Percentiles rank a stretch among this genome's conserved stretches.
Conservation (phyloP, 768 basidiomycete species). For the Pleurotus citrinopileatus region DNA sequence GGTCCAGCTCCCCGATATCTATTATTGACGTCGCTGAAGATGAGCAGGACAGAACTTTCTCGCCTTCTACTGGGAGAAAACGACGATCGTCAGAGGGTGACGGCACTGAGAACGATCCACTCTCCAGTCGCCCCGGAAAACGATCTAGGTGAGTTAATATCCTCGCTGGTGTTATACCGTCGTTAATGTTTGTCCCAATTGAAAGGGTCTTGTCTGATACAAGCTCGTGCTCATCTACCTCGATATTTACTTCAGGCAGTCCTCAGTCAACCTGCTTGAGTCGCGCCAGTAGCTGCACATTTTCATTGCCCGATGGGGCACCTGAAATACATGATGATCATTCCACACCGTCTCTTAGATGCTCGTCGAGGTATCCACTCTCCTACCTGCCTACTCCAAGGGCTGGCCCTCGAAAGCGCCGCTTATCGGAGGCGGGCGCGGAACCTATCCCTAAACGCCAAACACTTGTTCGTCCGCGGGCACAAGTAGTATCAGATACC, state of each 20-base stretch:
- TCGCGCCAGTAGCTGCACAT: not conserved
- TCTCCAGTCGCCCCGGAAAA: constrained; percentile 12
- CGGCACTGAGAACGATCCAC: not conserved
- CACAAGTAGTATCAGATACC: constrained; percentile 27
- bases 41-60: not conserved
- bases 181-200: not conserved
- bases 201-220: not conserved
- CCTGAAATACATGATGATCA: too few relatives aligned
- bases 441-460: too few relatives aligned
- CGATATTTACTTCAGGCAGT: not conserved
- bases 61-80: not conserved
- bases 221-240: not conserved
- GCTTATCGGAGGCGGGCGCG: too few relatives aligned
- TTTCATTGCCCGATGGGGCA: too few relatives aligned
- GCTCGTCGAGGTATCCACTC: too few relatives aligned
- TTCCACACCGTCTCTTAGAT: too few relatives aligned
- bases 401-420: too few relatives aligned
- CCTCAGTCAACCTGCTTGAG: not conserved
- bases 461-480: constrained; percentile 15
- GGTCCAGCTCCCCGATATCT: too few relatives aligned
- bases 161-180: not conserved
- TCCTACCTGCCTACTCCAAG: too few relatives aligned
- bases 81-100: not conserved
- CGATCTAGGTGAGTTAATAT: constrained; percentile 13
- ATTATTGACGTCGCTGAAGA: not conserved